These are phyloP conservation scores for Phyllosticta capitalensis DNA, from an alignment of 2,329 filamentous ascomycete species.

Conservation along the genomic window DNA sequence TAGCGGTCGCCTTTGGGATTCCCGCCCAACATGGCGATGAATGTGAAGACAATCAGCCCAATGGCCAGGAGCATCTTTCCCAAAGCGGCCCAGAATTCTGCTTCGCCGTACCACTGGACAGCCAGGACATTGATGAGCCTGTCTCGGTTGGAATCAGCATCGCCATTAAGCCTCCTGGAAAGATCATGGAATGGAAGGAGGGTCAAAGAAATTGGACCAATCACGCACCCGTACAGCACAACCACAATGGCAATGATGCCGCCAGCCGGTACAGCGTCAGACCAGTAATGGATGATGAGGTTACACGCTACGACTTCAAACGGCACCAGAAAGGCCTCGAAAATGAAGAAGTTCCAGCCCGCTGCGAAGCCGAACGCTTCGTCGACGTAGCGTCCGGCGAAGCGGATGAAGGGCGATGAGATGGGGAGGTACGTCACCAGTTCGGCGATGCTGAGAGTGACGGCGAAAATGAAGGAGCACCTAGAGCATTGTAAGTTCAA, in stretches of 20 bases:
- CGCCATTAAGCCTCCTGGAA: slow-evolving; percentile 11
- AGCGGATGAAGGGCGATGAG: slow-evolving; percentile 68
- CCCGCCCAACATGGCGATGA: slow-evolving; percentile 73
- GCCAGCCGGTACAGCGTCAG: slow-evolving; percentile 44
- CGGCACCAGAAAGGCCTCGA: slow-evolving; percentile 57
- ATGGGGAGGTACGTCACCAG: slow-evolving; percentile 72
- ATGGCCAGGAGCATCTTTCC: slow-evolving; percentile 69
- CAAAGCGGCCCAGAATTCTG: slow-evolving; percentile 69
- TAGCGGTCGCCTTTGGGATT: slow-evolving; percentile 64
- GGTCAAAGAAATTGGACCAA: slow-evolving; percentile 36
- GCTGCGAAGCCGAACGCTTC: slow-evolving; percentile 65
- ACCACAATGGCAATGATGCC: slow-evolving; percentile 65
- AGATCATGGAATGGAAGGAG: slow-evolving; percentile 31
- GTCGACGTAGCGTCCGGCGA: slow-evolving; percentile 66
- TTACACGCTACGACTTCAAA: slow-evolving; percentile 62
- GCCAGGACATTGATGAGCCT: slow-evolving; percentile 61
- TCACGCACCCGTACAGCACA: slow-evolving; percentile 40
- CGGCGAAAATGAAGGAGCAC: slow-evolving; percentile 34
- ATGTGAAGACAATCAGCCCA: slow-evolving; percentile 62
- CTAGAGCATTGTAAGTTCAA: slow-evolving; percentile 16
- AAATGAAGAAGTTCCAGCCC: slow-evolving; percentile 67
- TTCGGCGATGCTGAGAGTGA: slow-evolving; percentile 51
- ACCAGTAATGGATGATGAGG: slow-evolving; percentile 70
- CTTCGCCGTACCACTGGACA: slow-evolving; percentile 62
- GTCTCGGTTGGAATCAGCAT: slow-evolving; percentile 38